Evolutionary conservation across 441 rosid genomes (phyloP).

Genomic region (Populus hybrid): DNA sequence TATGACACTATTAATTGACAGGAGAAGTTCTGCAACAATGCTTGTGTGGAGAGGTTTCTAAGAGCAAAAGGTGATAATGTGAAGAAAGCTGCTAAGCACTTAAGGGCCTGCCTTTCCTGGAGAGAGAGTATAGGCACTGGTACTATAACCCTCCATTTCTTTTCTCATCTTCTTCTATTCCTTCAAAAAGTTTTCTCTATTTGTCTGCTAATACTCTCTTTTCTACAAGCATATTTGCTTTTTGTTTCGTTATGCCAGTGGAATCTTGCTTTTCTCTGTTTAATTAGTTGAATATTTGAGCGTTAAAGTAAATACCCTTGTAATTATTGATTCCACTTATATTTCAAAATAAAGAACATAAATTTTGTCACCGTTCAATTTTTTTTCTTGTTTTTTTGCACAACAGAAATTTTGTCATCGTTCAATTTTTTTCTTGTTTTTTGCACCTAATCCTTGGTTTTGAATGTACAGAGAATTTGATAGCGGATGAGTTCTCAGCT

Average conservation of each 20-base stretch:
- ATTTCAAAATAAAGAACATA: not conserved
- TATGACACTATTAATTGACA: conserved; percentile 22
- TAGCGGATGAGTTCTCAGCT: conserved; percentile 89
- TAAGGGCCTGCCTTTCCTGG: conserved; percentile 87
- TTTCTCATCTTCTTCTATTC: not conserved
- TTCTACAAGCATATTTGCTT: conserved; percentile 22
- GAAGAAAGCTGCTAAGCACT: conserved; percentile 77
- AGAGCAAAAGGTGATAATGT: conserved; percentile 70
- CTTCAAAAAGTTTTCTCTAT: conserved; percentile 4
- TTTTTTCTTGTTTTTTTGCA: not conserved
- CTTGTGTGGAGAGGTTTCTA: conserved; percentile 75
- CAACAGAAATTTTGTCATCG: not conserved
- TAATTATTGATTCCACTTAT: conserved; percentile 30
- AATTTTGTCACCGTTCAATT: conserved; percentile 1
- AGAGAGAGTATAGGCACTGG: conserved; percentile 72
- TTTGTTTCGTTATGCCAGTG: conserved; percentile 15
- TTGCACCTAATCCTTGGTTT: not conserved
- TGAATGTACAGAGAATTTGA: conserved; percentile 48
- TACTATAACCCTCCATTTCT: conserved; percentile 7
- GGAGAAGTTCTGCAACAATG: conserved; percentile 86
- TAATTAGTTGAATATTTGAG: conserved; percentile 16
- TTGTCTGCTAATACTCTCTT: not conserved
- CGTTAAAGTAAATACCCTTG: conserved; percentile 29
- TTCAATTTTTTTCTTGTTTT: not conserved
- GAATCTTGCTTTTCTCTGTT: conserved; percentile 34